Percentiles rank a stretch among this genome's conserved stretches.
phyloP scores from a whole-genome alignment of 2,329 filamentous ascomycete genomes.

The Xylariaceae sp. region DNA sequence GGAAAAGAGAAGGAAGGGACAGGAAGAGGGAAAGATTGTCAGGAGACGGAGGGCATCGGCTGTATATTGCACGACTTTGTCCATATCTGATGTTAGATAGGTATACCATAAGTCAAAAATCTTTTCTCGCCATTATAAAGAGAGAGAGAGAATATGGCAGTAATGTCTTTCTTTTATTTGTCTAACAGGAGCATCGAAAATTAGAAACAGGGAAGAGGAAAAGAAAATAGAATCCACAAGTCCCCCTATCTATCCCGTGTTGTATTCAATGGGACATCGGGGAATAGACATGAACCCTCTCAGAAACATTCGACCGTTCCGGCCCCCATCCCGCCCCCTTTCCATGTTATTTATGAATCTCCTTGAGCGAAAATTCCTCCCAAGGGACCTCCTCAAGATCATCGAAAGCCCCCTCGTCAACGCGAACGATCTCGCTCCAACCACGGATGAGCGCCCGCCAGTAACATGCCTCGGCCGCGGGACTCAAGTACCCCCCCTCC shows the following conservation, averaged over 20 bases:
- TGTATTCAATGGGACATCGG: too few relatives aligned
- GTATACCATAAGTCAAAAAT: constrained; percentile 19
- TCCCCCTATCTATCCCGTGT: neutral
- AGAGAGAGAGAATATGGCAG: constrained; percentile 11
- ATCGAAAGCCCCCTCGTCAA: constrained; percentile 33
- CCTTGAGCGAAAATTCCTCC: constrained; percentile 36
- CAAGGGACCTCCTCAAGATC: constrained; percentile 34
- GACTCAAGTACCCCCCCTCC: constrained; percentile 41
- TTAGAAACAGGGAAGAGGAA: neutral
- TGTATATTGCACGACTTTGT: constrained; percentile 24
- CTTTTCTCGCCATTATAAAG: constrained; percentile 9
- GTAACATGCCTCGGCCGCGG: constrained; percentile 49
- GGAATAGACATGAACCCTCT: too few relatives aligned
- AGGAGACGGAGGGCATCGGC: neutral
- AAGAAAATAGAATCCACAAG: neutral
- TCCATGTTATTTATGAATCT: constrained; percentile 25
- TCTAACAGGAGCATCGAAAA: neutral
- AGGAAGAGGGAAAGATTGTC: neutral
- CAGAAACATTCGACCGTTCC: too few relatives aligned
- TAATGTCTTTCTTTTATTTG: constrained; percentile 8
- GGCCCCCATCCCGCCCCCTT: neutral
- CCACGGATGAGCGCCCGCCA: constrained; percentile 45
- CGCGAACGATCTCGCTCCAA: constrained; percentile 40
- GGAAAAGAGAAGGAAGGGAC: too few relatives aligned
- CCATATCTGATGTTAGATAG: constrained; percentile 21